These are phyloP conservation scores for Alternaria angustiovoidea DNA, from an alignment of 2,329 filamentous ascomycete species.

Conservation along the genomic window DNA sequence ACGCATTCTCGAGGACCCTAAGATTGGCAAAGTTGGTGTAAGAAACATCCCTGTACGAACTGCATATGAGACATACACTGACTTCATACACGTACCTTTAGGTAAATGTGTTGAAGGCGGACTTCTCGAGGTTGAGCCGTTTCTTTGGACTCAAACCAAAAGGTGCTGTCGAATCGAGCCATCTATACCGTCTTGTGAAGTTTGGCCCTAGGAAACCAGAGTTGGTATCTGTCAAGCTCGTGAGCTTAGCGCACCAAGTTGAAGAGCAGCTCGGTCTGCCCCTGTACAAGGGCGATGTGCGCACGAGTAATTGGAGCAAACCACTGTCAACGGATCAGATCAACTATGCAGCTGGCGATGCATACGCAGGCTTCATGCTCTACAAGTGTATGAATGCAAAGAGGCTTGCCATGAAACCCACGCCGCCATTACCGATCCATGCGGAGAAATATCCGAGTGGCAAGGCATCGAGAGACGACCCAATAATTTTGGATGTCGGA, in stretches of 20 bases:
- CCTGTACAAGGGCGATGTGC: conserved; percentile 79
- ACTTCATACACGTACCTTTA: no score
- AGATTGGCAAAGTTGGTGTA: conserved; percentile 79
- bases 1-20: conserved; percentile 73
- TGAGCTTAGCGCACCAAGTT: conserved; percentile 74
- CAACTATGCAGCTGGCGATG: conserved; percentile 80
- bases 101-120: conserved; percentile 66
- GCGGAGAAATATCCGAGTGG: conserved; percentile 37
- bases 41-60: conserved; percentile 20
- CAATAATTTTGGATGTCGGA: conserved; percentile 30
- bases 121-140: conserved; percentile 69
- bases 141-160: conserved; percentile 69
- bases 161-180: conserved; percentile 81
- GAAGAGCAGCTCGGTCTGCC: conserved; percentile 75
- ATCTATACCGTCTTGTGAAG: conserved; percentile 80
- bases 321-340: conserved; percentile 71
- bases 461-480: conserved; percentile 21
- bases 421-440: conserved; percentile 34
- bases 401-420: conserved; percentile 57
- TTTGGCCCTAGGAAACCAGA: conserved; percentile 62
- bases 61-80: no score
- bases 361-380: conserved; percentile 82
- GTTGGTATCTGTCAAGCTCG: conserved; percentile 55
- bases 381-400: conserved; percentile 76
- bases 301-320: conserved; percentile 77